Conservation (phyloP, 2,329 filamentous ascomycete genomes). For the Diaporthe sp. region DNA sequence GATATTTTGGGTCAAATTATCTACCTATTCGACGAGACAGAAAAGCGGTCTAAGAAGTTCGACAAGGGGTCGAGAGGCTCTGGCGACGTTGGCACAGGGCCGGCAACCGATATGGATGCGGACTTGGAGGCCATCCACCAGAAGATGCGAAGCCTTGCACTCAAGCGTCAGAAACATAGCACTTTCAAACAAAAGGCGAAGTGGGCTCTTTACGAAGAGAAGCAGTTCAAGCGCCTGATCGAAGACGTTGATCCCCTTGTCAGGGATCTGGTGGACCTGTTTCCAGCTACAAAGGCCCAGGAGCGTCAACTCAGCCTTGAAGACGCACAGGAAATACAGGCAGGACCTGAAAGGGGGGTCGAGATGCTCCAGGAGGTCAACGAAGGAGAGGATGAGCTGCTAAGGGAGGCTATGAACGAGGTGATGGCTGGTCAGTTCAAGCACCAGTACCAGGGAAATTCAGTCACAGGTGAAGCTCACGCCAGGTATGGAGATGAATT, state of each 20-base stretch:
- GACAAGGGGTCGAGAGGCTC: not conserved
- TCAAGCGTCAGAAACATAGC: not conserved
- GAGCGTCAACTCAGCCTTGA: not conserved
- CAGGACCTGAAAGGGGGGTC: not conserved
- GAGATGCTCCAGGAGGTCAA: not conserved
- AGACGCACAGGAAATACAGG: not conserved
- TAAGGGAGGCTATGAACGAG: no score
- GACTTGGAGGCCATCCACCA: not conserved
- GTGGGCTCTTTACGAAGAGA: not conserved
- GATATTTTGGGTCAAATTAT: not conserved
- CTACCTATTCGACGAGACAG: not conserved
- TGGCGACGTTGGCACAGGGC: no score
- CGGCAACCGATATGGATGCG: not conserved
- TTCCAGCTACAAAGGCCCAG: not conserved
- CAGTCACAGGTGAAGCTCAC: no score
- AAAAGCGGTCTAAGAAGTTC: not conserved
- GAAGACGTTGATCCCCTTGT: not conserved
- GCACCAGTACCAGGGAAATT: not conserved
- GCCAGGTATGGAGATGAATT: not conserved
- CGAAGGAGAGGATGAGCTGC: not conserved
- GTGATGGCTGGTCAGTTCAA: not conserved
- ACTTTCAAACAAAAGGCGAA: not conserved
- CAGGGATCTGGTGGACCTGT: not conserved
- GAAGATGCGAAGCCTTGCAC: not conserved
- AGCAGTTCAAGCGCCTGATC: not conserved